Evolutionary conservation across 306 rosid species (phyloP).

Genomic region (Cucurbita ficifolia): DNA sequence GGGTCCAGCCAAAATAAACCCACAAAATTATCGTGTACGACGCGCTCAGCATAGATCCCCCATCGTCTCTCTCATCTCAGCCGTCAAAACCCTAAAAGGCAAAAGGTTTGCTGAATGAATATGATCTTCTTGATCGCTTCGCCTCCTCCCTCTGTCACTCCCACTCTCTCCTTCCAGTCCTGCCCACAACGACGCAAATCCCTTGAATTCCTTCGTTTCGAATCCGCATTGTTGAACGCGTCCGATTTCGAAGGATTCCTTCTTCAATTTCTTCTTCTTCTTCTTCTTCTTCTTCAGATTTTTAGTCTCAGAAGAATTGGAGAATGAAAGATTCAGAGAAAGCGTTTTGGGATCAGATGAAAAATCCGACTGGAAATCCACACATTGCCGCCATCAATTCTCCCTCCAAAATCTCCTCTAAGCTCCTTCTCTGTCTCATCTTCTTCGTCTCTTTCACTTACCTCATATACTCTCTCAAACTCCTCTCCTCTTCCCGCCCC

Average conservation of each 20-base stretch:
- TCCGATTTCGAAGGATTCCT: neutral
- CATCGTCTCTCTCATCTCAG: neutral
- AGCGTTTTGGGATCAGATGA: slow-evolving; percentile 46
- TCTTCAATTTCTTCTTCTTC: neutral
- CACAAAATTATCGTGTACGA: neutral
- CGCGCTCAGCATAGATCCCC: neutral
- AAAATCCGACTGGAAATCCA: slow-evolving; percentile 29
- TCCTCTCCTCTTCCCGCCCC: slow-evolving; percentile 37
- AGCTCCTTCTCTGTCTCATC: slow-evolving; percentile 53
- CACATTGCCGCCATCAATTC: slow-evolving; percentile 12
- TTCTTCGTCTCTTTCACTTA: slow-evolving; percentile 56
- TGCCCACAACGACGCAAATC: neutral
- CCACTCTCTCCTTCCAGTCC: neutral
- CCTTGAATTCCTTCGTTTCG: neutral
- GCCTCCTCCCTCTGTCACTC: neutral
- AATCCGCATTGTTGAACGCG: neutral
- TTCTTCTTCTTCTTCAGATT: neutral
- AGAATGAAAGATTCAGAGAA: slow-evolving; percentile 63
- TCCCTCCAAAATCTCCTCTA: slow-evolving; percentile 28
- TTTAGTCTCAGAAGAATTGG: neutral
- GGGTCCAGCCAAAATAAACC: neutral
- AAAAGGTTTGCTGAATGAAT: too few species aligned
- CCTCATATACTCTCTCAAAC: slow-evolving; percentile 53
- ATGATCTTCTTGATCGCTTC: neutral
- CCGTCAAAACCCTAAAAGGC: neutral